Evolutionary conservation across 1,139 yeast species (phyloP).

Genomic region (Saccharomycopsis crataegensis): DNA sequence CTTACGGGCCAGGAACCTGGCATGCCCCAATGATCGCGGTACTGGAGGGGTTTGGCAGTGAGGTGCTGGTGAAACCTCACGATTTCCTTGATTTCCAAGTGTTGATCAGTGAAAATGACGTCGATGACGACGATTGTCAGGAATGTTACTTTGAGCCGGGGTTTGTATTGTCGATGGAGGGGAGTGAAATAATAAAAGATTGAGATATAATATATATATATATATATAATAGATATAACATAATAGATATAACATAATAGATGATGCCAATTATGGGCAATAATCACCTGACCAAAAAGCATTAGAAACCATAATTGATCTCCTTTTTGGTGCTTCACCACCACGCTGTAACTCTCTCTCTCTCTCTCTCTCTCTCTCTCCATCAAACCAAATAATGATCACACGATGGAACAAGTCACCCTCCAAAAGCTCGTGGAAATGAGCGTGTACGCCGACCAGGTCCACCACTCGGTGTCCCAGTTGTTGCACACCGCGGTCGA

Average conservation of each 20-base stretch:
- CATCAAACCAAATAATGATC: not conserved
- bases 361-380: no score
- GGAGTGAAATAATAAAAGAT: not conserved
- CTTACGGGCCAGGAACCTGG: slow-evolving; percentile 75
- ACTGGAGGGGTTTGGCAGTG: slow-evolving; percentile 25
- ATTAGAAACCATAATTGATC: no score
- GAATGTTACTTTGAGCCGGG: slow-evolving; percentile 70
- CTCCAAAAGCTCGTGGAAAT: not conserved
- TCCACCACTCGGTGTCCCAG: not conserved
- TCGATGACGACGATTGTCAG: slow-evolving; percentile 72
- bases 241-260: not conserved
- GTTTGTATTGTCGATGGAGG: slow-evolving; percentile 23
- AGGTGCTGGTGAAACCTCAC: slow-evolving; percentile 25
- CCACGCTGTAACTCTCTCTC: no score
- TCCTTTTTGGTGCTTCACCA: no score
- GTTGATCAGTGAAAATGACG: slow-evolving; percentile 74
- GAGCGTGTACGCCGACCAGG: not conserved
- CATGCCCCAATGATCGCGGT: slow-evolving; percentile 93
- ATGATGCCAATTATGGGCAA: no score
- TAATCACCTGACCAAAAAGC: no score
- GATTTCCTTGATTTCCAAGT: slow-evolving; percentile 75
- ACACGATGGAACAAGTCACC: not conserved
- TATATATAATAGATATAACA: no score
- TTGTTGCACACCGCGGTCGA: not conserved
- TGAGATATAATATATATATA: not conserved